Percentiles rank a stretch among this genome's conserved stretches.
These are phyloP conservation scores for Leccinellum luteum DNA, from an alignment of 768 basidiomycete genomes.

Conservation along the genomic window DNA sequence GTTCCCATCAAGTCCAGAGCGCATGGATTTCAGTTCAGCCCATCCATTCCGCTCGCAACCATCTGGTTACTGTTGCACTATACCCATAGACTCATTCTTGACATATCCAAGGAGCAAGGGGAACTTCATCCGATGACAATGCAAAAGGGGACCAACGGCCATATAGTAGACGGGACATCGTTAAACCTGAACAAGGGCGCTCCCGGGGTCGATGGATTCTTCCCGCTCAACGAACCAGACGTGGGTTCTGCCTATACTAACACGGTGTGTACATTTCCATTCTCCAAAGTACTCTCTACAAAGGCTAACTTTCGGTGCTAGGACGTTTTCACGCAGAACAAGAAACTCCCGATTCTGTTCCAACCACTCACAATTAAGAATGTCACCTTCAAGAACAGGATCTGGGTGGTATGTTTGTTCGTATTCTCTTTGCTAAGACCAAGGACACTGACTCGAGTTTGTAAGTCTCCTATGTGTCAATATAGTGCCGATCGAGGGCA, in stretches of 20 bases:
- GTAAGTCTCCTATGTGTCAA: constrained; percentile 77
- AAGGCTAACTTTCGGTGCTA: constrained; percentile 4
- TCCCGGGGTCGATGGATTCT: constrained; percentile 51
- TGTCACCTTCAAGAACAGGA: constrained; percentile 70
- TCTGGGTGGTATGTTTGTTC: constrained; percentile 50
- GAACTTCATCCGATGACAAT: neutral
- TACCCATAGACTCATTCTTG: neutral
- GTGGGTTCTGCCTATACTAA: constrained; percentile 45
- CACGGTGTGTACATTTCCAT: constrained; percentile 14
- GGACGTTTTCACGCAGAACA: constrained; percentile 46
- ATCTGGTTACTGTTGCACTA: neutral
- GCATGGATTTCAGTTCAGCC: neutral
- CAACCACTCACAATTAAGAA: constrained; percentile 59
- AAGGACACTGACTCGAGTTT: neutral
- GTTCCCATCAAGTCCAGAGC: neutral
- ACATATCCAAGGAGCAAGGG: neutral
- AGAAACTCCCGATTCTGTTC: constrained; percentile 57
- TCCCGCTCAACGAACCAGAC: constrained; percentile 56
- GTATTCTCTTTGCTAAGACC: neutral
- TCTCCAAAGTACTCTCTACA: neutral
- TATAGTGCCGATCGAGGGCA: constrained; percentile 75
- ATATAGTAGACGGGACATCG: neutral
- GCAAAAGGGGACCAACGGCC: neutral
- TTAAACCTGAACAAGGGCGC: constrained; percentile 45
- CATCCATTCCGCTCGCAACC: neutral